Evolutionary conservation across 2,329 filamentous ascomycete species (phyloP).

Genomic region (Stromatinia cepivora): DNA sequence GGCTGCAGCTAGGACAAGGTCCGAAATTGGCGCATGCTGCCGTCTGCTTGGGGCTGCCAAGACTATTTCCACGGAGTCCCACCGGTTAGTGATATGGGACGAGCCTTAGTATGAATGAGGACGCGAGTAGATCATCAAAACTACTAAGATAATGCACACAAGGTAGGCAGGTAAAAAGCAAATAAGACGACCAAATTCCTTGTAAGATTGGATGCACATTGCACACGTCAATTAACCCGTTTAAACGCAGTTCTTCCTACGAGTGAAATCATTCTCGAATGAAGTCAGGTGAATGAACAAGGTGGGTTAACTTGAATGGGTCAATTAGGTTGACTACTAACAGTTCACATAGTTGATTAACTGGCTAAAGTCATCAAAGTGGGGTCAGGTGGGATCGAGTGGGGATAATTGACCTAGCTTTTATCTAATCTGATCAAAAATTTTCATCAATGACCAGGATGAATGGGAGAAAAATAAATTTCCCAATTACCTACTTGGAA

Average conservation of each 20-base stretch:
- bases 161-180: background rate
- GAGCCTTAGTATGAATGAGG: background rate
- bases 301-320: slow-evolving; percentile 1
- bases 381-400: background rate
- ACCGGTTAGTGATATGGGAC: background rate
- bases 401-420: slow-evolving; percentile 1
- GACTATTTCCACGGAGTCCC: background rate
- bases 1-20: slow-evolving; percentile 10
- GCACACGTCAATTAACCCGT: background rate
- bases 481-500: background rate
- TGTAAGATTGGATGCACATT: background rate
- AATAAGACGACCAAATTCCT: background rate
- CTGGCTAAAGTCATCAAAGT: background rate
- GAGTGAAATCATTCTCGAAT: background rate
- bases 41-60: slow-evolving; percentile 12
- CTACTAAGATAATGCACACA: background rate
- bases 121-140: background rate
- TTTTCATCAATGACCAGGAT: slow-evolving; percentile 15
- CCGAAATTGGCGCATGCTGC: background rate
- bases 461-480: background rate
- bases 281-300: background rate
- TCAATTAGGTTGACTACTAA: background rate
- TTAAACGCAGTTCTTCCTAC: background rate
- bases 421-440: slow-evolving; percentile 21
- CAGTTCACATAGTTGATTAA: slow-evolving; percentile 6